Conservation (phyloP, 306 rosid genomes). For the Abrus precatorius region DNA sequence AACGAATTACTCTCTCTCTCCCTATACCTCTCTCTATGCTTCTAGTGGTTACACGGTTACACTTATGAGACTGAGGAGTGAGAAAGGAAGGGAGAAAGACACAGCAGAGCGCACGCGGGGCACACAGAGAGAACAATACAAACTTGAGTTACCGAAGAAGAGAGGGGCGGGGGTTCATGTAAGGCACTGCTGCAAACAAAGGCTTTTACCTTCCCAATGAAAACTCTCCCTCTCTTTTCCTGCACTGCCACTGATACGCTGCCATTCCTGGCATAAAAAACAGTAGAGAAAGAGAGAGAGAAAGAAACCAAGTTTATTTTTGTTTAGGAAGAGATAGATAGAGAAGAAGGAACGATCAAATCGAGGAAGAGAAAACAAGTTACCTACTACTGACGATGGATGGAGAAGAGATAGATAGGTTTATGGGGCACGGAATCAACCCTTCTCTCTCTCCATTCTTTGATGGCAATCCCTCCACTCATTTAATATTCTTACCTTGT, state of each 20-base stretch:
- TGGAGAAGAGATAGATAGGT: conserved; percentile 16
- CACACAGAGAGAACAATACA: conserved; percentile 31
- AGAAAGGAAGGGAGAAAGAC: background rate
- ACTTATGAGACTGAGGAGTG: background rate
- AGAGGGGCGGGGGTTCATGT: conserved; percentile 14
- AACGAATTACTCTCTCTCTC: background rate
- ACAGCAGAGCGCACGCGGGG: conserved; percentile 44
- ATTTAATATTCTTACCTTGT: conserved; percentile 65
- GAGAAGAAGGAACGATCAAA: conserved; percentile 65
- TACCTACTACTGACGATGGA: conserved; percentile 55
- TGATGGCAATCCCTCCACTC: conserved; percentile 70
- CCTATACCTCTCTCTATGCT: background rate
- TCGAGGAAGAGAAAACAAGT: conserved; percentile 80
- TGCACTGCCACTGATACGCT: conserved; percentile 80
- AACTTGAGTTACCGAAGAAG: conserved; percentile 36
- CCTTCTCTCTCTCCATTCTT: conserved; percentile 40
- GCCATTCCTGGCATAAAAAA: conserved; percentile 72
- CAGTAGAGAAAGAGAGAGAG: conserved; percentile 50
- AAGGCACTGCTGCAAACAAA: conserved; percentile 50
- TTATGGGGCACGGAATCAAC: conserved; percentile 66
- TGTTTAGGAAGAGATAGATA: background rate
- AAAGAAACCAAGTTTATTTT: background rate
- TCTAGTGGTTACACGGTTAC: conserved; percentile 10
- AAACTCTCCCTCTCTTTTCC: conserved; percentile 77
- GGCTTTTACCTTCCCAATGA: conserved; percentile 95